phyloP scores from a whole-genome alignment of 306 rosid genomes.

The Cicer yamashitae region DNA sequence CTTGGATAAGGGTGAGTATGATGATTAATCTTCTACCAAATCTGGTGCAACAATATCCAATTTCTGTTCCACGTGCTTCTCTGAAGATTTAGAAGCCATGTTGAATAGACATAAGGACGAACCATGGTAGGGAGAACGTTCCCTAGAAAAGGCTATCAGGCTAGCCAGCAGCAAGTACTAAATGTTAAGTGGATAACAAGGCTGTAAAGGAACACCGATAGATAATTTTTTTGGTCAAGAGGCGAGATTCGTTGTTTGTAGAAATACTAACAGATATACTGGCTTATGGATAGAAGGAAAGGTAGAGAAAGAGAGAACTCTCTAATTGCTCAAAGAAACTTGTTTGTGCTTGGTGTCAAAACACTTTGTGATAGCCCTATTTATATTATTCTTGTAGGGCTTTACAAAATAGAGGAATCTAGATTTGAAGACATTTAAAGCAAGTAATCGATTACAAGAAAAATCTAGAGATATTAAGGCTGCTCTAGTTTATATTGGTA shows the following conservation, averaged over 20 bases:
- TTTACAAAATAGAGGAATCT: no score
- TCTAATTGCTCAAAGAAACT: no score
- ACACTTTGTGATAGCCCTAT: no score
- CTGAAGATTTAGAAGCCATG: conserved; percentile 26
- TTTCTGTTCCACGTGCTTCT: conserved; percentile 34
- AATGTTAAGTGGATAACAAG: conserved; percentile 22
- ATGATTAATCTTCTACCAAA: conserved; percentile 28
- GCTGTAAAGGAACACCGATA: conserved; percentile 25
- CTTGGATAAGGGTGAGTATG: conserved; percentile 31
- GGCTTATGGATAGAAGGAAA: no score
- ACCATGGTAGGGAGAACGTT: conserved; percentile 24
- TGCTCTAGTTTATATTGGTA: no score
- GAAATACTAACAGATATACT: conserved; percentile 14
- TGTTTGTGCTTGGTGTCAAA: no score
- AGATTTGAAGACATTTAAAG: no score
- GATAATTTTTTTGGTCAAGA: not conserved
- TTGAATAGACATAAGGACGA: conserved; percentile 6
- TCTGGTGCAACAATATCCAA: conserved; percentile 17
- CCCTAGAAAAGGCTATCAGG: conserved; percentile 33
- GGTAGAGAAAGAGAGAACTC: no score
- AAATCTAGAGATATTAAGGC: no score
- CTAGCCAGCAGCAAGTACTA: conserved; percentile 12
- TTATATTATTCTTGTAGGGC: no score
- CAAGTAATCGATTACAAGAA: no score
- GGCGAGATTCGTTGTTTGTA: conserved; percentile 3